Evolutionary conservation across 2,329 filamentous ascomycete genomes (phyloP), one percentile per base, ranked within the genome.

Genomic region (Fonsecaea monophora): DNA sequence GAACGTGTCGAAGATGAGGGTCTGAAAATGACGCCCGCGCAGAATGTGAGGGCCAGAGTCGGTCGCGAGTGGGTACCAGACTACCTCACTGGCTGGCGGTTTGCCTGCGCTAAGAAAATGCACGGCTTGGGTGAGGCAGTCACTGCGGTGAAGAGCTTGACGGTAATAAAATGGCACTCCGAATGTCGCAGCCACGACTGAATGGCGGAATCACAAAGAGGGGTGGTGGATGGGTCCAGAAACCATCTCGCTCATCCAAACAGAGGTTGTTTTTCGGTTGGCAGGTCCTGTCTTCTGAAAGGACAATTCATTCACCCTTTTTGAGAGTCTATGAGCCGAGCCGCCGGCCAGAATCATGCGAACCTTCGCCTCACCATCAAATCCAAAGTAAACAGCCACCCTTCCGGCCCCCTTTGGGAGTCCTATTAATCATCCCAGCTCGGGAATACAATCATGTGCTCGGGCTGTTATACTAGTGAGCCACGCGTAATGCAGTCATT

Each of bases 1-100:
- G 58, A 56, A 61, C 38, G 48, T 65, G 48, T 53, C 57, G 56
- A 56, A 25, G 53, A 57, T 59, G 67, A 66, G 64, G 64, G 61
- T 55, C 50, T 54, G 61, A 64, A 66, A 66, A 65, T 64, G 64
- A 58, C 42, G 65, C 60, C 30, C 30, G 4, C 18, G 48, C 45
- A 45, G 55, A 62, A 40, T 25, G 34, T 62, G 48, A 54, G 48
- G 59, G 59, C 48, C 48, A 54, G 45, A 53, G 40, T 53, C 53
- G 45, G 40, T 53, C 53, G 45, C 21, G 35, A 15, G 53, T 37
- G 45, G 53, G 37, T 56, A 37, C 54, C 50, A 35, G 65, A 60
- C 65, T 63, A 30, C 53, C 42, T 48, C 61, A 63, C 38, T 63
- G 40, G 55, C 54, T 63, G 40, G 55, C 54, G 40, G 57, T 34